Conservation (phyloP, 192 early-diverging fungal species). For the Helicostylum pulchrum region DNA sequence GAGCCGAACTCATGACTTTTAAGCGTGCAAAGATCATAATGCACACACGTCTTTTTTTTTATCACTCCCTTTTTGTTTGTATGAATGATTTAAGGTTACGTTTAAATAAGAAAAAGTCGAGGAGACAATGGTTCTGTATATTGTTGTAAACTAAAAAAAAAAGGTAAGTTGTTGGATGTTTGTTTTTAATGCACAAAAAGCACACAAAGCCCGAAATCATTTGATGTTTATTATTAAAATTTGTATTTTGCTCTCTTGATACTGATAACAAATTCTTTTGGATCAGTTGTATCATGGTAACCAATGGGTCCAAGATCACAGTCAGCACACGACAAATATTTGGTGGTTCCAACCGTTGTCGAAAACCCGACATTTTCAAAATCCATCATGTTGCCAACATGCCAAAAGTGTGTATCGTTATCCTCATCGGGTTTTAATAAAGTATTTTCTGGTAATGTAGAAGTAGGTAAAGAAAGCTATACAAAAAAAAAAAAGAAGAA, state of each 20-base stretch:
- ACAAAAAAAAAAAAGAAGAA: background rate
- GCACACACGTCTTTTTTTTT: no score
- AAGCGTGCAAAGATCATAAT: no score
- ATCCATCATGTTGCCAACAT: constrained; percentile 61
- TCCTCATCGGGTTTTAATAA: constrained; percentile 1
- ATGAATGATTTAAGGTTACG: no score
- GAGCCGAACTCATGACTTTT: no score
- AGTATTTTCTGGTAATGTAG: constrained; percentile 10
- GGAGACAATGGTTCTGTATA: no score
- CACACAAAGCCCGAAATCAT: no score
- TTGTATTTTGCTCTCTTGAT: constrained; percentile 58
- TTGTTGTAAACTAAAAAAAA: no score
- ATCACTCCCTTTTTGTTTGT: no score
- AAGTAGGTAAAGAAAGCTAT: constrained; percentile 20
- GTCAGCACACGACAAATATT: constrained; percentile 73
- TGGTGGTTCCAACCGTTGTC: constrained; percentile 47
- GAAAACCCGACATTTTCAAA: constrained; percentile 80
- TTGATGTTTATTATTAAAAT: constrained; percentile 9
- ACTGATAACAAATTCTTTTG: constrained; percentile 61
- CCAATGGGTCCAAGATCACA: constrained; percentile 74
- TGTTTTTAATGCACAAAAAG: no score
- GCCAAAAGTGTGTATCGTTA: constrained; percentile 50
- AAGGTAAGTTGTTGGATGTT: no score
- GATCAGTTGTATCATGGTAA: constrained; percentile 53
- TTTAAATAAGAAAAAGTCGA: no score